Conservation (phyloP, 164 flowering plant species). For the Berberis vulgaris region DNA sequence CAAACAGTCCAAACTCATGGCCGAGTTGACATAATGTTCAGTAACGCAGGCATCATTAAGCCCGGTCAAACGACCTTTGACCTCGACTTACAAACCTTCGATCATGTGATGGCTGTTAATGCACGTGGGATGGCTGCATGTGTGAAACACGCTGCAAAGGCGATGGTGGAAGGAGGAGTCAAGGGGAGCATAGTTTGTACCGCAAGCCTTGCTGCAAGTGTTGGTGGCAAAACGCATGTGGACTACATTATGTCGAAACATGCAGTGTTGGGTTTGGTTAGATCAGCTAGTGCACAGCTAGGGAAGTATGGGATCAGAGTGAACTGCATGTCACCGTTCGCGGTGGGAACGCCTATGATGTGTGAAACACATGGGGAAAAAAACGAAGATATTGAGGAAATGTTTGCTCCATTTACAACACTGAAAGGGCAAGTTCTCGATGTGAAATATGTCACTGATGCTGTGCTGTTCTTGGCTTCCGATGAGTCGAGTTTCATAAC, state of each 20-base stretch:
- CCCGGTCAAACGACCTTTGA: slow-evolving; percentile 21
- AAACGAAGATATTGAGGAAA: slow-evolving; percentile 19
- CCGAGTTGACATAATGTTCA: slow-evolving; percentile 19
- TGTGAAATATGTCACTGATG: slow-evolving; percentile 36
- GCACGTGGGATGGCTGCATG: slow-evolving; percentile 34
- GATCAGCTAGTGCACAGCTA: slow-evolving; percentile 28
- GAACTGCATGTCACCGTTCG: slow-evolving; percentile 42
- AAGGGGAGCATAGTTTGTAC: slow-evolving; percentile 42
- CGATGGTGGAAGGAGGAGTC: slow-evolving; percentile 32
- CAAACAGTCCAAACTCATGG: slow-evolving; percentile 13
- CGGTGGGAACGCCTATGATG: slow-evolving; percentile 28
- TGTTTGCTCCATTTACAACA: background rate
- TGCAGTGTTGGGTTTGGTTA: slow-evolving; percentile 42
- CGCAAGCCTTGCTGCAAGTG: slow-evolving; percentile 25
- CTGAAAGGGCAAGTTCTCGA: slow-evolving; percentile 25
- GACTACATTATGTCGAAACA: slow-evolving; percentile 47
- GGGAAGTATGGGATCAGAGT: slow-evolving; percentile 42
- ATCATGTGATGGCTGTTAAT: slow-evolving; percentile 23
- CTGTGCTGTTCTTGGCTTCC: slow-evolving; percentile 40
- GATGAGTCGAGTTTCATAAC: slow-evolving; percentile 30
- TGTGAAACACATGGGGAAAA: background rate
- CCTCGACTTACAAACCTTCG: slow-evolving; percentile 21
- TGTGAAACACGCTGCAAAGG: slow-evolving; percentile 49
- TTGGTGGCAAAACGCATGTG: background rate
- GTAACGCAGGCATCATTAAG: slow-evolving; percentile 11